A percentile compares a stretch with the other conserved stretches of the same genome.
These are phyloP conservation scores for Fusarium tuaranense DNA, from an alignment of 2,329 filamentous ascomycete genomes.

Conservation along the genomic window DNA sequence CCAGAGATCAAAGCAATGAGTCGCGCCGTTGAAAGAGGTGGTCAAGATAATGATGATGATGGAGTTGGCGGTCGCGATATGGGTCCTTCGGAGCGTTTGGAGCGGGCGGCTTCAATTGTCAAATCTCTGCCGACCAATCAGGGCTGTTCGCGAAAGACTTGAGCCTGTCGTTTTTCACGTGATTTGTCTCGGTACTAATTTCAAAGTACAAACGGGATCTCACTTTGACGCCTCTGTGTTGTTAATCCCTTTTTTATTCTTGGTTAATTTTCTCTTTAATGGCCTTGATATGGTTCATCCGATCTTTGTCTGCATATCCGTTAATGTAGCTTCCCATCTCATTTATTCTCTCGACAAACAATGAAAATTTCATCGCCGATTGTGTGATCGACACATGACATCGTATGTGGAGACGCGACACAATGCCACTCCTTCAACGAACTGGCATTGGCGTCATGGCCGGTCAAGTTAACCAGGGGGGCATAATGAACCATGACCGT, in stretches of 20 bases:
- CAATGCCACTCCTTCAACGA: slow-evolving; percentile 27
- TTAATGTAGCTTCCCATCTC: background rate
- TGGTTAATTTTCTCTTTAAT: background rate
- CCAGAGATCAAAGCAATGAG: slow-evolving; percentile 19
- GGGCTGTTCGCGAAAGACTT: background rate
- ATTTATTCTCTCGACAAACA: background rate
- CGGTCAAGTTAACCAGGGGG: slow-evolving; percentile 25
- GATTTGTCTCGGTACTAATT: slow-evolving; percentile 31
- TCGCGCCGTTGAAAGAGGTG: slow-evolving; percentile 14
- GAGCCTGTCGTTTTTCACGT: slow-evolving; percentile 32
- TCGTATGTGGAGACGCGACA: slow-evolving; percentile 34
- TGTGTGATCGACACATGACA: slow-evolving; percentile 21
- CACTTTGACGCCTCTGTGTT: background rate
- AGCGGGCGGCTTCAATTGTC: slow-evolving; percentile 38
- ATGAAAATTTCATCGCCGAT: slow-evolving; percentile 22
- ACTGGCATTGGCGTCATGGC: slow-evolving; percentile 26
- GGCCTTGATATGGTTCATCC: background rate
- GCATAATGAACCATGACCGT: slow-evolving; percentile 21
- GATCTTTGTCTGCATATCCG: background rate
- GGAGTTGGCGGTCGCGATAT: slow-evolving; percentile 38
- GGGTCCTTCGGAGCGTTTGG: slow-evolving; percentile 39
- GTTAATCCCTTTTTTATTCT: background rate
- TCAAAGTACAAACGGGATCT: background rate
- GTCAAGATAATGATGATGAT: slow-evolving; percentile 33
- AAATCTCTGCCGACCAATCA: slow-evolving; percentile 41